Conservation (phyloP, 2,329 filamentous ascomycete genomes). For the Penicillium sp. region DNA sequence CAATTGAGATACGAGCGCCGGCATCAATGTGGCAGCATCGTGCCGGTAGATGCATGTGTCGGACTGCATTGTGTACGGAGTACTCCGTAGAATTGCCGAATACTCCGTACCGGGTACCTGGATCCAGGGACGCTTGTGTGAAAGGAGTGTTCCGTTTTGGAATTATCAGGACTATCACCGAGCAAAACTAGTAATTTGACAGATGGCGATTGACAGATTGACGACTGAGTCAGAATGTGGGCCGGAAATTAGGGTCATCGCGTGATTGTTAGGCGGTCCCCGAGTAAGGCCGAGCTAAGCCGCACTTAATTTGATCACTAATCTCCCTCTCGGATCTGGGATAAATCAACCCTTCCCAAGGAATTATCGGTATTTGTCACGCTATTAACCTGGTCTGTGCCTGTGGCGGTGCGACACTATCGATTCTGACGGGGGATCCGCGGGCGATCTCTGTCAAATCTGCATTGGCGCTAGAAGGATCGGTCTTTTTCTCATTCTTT, state of each 20-base stretch:
- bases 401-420: constrained; percentile 28
- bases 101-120: constrained; percentile 4
- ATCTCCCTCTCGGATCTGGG: background rate
- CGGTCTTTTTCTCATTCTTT: background rate
- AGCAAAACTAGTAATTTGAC: background rate
- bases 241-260: background rate
- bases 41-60: constrained; percentile 20
- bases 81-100: background rate
- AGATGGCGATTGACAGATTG: background rate
- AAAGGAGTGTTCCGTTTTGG: background rate
- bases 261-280: background rate
- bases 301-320: background rate
- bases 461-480: constrained; percentile 9
- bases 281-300: constrained; percentile 1
- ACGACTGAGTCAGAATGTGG: background rate
- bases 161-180: background rate
- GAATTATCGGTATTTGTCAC: constrained; percentile 21
- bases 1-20: constrained; percentile 35
- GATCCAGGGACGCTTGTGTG: background rate
- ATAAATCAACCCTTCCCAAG: background rate
- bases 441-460: constrained; percentile 18
- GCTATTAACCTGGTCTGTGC: constrained; percentile 11
- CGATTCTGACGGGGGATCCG: constrained; percentile 20
- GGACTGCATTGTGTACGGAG: background rate
- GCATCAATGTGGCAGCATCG: constrained; percentile 21